A percentile compares a stretch with the other conserved stretches of the same genome.
Evolutionary conservation across 176 grass and related monocot genomes (phyloP).

Genomic region (Oryza nivara): DNA sequence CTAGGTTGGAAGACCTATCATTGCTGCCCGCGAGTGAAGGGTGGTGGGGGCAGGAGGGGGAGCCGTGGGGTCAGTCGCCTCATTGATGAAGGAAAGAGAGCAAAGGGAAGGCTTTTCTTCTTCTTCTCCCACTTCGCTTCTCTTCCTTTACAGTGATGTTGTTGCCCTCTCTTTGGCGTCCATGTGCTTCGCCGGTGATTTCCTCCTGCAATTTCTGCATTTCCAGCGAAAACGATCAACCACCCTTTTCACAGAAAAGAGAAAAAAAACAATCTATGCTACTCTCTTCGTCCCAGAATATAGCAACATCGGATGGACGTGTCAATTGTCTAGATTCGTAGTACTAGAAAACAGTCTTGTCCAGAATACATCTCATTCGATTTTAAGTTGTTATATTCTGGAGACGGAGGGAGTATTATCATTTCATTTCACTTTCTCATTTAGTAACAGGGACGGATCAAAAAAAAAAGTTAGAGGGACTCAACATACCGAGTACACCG

Average conservation of each 20-base stretch:
- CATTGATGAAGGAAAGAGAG: conserved; percentile 39
- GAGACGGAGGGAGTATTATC: not conserved
- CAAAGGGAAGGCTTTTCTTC: not conserved
- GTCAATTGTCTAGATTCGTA: too few relatives aligned
- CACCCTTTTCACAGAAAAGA: not conserved
- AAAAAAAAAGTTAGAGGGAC: too few relatives aligned
- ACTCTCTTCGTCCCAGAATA: too few relatives aligned
- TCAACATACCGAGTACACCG: too few relatives aligned
- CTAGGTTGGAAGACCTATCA: conserved; percentile 45
- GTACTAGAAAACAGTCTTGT: too few relatives aligned
- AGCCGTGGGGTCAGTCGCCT: conserved; percentile 44
- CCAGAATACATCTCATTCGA: too few relatives aligned
- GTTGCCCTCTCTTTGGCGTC: not conserved
- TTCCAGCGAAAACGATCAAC: not conserved
- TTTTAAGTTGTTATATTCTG: too few relatives aligned
- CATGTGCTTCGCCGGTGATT: conserved; percentile 23
- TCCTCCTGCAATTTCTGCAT: not conserved
- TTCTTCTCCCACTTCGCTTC: not conserved
- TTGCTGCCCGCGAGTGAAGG: conserved; percentile 48
- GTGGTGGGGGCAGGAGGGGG: conserved; percentile 1
- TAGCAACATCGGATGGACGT: too few relatives aligned
- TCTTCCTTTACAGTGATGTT: not conserved
- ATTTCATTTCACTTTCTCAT: not conserved
- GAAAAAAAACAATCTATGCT: not conserved
- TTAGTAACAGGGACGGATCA: not conserved